Evolutionary conservation across 208 protist species (phyloP), one percentile per base, ranked within the genome.

Genomic region (Trypanosoma cruzi): DNA sequence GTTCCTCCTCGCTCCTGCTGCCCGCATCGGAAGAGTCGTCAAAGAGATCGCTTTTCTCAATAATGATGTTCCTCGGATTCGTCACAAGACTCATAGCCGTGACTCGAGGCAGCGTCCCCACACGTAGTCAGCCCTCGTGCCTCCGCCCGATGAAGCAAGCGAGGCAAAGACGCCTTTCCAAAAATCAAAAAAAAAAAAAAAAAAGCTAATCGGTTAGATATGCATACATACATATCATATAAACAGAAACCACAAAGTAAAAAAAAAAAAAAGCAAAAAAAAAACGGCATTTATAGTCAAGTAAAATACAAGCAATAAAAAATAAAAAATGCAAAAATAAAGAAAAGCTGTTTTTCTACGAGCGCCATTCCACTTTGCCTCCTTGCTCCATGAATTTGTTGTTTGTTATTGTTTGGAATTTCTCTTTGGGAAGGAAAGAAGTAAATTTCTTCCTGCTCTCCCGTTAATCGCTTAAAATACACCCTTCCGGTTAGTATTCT

Each of bases 11-110:
- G 50, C 28, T 68, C 13, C 28, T 63, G 42, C 8, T 37, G 4
- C 5, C 22, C 11, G 7, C 54, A 49, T 57, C 61, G 37, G 48
- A 67, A 24, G 58, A 71, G 58, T 49, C 49, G 50, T 68, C 48
- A 31, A 32, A 48, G 6, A 53, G 31, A 29, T 62, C 32, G 44
- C 46, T 37, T 18, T 59, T 48, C 29, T 69, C 71, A n/a, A 90
- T 64, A 22, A 75, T 73, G n/a, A 90, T 61, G 7, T 64, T 55
- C 0, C 60, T 55, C 5, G 64, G 78, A 22, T 79, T 57, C 22
- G 77, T 81, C 29, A 82, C 78, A n/a, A 90, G 71, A 68, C 80
- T 90, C 85, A 90, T 90, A 6, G 5, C 24, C 22, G 34, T 42
- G n/a, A 26, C 54, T 55, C 54, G 48, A 8, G 18, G 48, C 48